Evolutionary conservation across 1,284 basidiomycete genomes (phyloP).

Genomic region (Earliella scabrosa): DNA sequence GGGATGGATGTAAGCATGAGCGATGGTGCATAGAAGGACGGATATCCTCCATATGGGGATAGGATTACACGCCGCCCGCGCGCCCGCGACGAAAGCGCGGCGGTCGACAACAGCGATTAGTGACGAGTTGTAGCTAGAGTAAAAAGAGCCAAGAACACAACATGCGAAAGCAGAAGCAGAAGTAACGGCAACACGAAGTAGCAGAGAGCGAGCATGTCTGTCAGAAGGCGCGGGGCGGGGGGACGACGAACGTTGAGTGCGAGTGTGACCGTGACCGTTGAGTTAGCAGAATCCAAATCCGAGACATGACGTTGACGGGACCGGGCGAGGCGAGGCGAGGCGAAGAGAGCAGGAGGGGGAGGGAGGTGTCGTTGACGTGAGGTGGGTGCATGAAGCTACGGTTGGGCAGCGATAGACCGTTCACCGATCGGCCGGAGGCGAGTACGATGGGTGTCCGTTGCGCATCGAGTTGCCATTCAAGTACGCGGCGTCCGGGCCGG

Average conservation of each 20-base stretch:
- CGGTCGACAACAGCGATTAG: slow-evolving; percentile 15
- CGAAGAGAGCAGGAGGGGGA: not conserved
- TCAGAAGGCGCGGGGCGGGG: not conserved
- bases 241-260: not conserved
- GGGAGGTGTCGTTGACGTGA: too few species aligned
- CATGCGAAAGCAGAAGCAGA: slow-evolving; percentile 26
- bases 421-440: slow-evolving; percentile 15
- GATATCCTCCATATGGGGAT: slow-evolving; percentile 12
- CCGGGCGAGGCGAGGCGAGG: not conserved
- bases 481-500: slow-evolving; percentile 28
- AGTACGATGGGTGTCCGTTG: slow-evolving; percentile 23
- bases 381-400: not conserved
- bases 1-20: too few species aligned
- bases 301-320: not conserved
- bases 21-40: slow-evolving; percentile 1
- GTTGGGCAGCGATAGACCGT: not conserved
- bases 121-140: slow-evolving; percentile 9
- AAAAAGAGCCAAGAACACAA: slow-evolving; percentile 23
- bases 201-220: slow-evolving; percentile 11
- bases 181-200: slow-evolving; percentile 1
- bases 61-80: slow-evolving; percentile 21
- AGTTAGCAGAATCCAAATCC: not conserved
- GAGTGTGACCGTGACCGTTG: slow-evolving; percentile 3
- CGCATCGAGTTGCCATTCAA: slow-evolving; percentile 35
- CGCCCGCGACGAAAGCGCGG: not conserved